These are phyloP conservation scores for Cylindrotheca closterium DNA, from an alignment of 108 stramenopile genomes.

Conservation along the genomic window DNA sequence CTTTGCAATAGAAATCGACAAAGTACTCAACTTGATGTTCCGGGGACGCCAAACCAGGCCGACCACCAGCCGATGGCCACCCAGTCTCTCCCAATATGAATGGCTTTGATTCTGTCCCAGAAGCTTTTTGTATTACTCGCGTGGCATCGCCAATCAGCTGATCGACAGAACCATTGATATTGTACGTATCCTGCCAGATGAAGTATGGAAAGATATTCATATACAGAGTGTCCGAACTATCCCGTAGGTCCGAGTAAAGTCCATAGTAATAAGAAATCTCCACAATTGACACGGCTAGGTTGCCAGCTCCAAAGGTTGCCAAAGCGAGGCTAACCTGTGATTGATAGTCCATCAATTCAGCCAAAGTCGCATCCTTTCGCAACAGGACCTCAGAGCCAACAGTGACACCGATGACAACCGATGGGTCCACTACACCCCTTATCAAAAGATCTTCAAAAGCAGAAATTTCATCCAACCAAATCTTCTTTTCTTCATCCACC, in stretches of 20 bases:
- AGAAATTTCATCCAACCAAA: constrained; percentile 16
- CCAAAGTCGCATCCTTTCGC: constrained; percentile 29
- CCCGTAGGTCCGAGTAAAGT: not conserved
- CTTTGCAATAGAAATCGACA: constrained; percentile 20
- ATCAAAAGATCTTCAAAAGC: constrained; percentile 10
- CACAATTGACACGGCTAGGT: not conserved
- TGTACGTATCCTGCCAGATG: not conserved
- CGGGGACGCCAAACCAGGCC: constrained; percentile 20
- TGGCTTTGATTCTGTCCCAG: not conserved
- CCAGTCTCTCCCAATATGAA: constrained; percentile 42
- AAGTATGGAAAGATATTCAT: constrained; percentile 2
- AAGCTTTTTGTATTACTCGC: not conserved
- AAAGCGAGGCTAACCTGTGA: not conserved
- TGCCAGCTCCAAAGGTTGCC: not conserved
- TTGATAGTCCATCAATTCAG: constrained; percentile 19
- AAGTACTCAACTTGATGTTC: constrained; percentile 28
- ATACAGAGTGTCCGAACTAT: not conserved
- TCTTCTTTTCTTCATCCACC: constrained; percentile 11
- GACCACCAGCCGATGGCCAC: constrained; percentile 31
- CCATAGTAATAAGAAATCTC: not conserved
- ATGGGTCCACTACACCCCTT: not conserved
- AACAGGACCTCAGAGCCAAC: constrained; percentile 26
- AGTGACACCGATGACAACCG: constrained; percentile 16
- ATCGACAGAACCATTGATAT: not conserved
- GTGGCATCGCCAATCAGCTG: not conserved